phyloP scores from a whole-genome alignment of 129 eudicot species.

The Ambrosia artemisiifolia region DNA sequence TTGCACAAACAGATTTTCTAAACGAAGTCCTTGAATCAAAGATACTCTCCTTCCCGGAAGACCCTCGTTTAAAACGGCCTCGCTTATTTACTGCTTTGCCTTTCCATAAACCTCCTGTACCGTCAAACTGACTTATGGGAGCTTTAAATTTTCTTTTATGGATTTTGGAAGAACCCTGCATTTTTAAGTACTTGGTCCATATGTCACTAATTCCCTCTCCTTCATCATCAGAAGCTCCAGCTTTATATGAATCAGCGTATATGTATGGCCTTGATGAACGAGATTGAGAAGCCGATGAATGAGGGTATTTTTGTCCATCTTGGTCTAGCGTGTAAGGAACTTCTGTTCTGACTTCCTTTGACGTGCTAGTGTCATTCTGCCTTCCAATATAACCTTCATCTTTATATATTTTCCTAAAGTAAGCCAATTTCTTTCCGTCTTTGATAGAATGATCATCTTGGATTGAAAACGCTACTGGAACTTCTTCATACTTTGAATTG shows the following conservation, averaged over 20 bases:
- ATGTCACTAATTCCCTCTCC: conserved; percentile 37
- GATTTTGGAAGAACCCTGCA: conserved; percentile 36
- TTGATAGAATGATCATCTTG: conserved; percentile 62
- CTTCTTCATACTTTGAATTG: conserved; percentile 52
- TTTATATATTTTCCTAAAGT: conserved; percentile 36
- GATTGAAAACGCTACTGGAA: conserved; percentile 61
- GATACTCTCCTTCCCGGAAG: conserved; percentile 60
- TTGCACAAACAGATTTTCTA: conserved; percentile 64
- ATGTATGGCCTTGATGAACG: conserved; percentile 36
- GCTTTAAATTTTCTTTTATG: conserved; percentile 32
- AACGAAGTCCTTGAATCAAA: conserved; percentile 51
- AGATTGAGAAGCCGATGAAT: conserved; percentile 38
- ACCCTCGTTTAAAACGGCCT: conserved; percentile 36
- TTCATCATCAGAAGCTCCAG: conserved; percentile 39
- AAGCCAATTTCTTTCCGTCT: conserved; percentile 27
- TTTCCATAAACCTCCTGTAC: conserved; percentile 38
- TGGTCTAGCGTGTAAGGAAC: conserved; percentile 27
- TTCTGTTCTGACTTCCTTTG: conserved; percentile 41
- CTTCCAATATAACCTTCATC: conserved; percentile 30
- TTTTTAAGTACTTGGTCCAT: conserved; percentile 46
- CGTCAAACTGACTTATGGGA: conserved; percentile 21
- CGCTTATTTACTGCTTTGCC: conserved; percentile 33
- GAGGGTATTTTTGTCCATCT: conserved; percentile 27
- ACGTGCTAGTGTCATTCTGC: conserved; percentile 29
- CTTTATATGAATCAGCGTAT: conserved; percentile 24